phyloP scores from a whole-genome alignment of 768 basidiomycete species.

The Kondoa subrosea region DNA sequence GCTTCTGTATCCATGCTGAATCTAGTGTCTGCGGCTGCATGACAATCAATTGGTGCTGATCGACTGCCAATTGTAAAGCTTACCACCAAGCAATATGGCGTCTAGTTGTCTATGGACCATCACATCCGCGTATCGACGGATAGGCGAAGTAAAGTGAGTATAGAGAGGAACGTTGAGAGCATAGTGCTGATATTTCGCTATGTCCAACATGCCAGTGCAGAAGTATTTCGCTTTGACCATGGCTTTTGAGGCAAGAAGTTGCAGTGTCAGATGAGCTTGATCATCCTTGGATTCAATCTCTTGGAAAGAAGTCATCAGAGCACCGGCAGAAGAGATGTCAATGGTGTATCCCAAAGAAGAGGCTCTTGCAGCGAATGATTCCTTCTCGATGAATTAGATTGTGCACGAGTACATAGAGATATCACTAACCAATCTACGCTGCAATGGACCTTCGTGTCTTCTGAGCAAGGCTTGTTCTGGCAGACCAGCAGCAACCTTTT shows the following conservation, averaged over 20 bases:
- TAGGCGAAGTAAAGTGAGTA: conserved; percentile 60
- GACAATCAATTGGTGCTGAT: neutral
- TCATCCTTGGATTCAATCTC: conserved; percentile 48
- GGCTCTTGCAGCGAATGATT: conserved; percentile 60
- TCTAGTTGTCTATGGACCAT: conserved; percentile 94
- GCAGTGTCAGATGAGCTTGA: conserved; percentile 52
- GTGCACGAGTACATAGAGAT: neutral
- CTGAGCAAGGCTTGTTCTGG: conserved; percentile 95
- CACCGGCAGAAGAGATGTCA: conserved; percentile 59
- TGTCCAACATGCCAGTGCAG: conserved; percentile 97
- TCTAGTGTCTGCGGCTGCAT: conserved; percentile 51
- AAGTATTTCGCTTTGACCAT: conserved; percentile 94
- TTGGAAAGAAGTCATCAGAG: conserved; percentile 72
- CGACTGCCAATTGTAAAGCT: conserved; percentile 31
- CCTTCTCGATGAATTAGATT: conserved; percentile 35
- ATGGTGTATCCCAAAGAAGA: conserved; percentile 64
- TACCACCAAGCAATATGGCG: conserved; percentile 56
- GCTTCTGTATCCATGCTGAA: conserved; percentile 97
- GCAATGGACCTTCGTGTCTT: conserved; percentile 80
- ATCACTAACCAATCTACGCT: conserved; percentile 61
- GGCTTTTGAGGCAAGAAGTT: conserved; percentile 72
- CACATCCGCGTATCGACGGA: conserved; percentile 48
- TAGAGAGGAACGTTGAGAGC: conserved; percentile 79
- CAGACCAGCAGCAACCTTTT: conserved; percentile 78
- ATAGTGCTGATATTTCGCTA: conserved; percentile 91